A percentile compares a stretch with the other conserved stretches of the same genome.
Conservation (phyloP, 2,329 filamentous ascomycete genomes). For the Davidsoniella eucalypti region DNA sequence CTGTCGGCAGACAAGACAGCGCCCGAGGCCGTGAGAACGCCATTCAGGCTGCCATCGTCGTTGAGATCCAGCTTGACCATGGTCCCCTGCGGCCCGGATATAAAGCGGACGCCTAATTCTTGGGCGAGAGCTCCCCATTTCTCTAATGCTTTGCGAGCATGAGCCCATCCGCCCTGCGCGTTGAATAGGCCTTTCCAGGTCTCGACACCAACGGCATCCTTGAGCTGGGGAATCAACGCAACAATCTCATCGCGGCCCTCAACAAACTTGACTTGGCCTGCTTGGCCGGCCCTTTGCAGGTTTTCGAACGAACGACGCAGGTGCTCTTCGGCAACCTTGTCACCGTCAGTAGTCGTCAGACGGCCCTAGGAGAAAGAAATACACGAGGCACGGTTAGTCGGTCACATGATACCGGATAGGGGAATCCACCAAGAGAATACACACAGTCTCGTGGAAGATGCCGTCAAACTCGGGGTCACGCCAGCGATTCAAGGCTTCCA, state of each 20-base stretch:
- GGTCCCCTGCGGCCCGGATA: conserved; percentile 19
- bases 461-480: conserved; percentile 11
- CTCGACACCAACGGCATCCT: neutral
- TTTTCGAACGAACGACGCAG: conserved; percentile 13
- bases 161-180: conserved; percentile 20
- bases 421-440: neutral
- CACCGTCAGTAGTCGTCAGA: conserved; percentile 12
- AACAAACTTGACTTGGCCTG: conserved; percentile 12
- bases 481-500: conserved; percentile 14
- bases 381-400: neutral
- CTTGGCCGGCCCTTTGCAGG: conserved; percentile 17
- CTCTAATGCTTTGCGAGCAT: conserved; percentile 15
- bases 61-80: conserved; percentile 16
- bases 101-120: conserved; percentile 18
- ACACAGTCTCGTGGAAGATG: conserved; percentile 13
- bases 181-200: conserved; percentile 15
- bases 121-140: conserved; percentile 13
- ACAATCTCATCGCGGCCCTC: neutral
- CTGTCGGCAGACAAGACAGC: conserved; percentile 36
- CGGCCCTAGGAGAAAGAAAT: conserved; percentile 6
- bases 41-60: conserved; percentile 12
- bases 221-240: neutral
- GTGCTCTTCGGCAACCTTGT: conserved; percentile 8
- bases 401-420: too few relatives aligned
- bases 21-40: conserved; percentile 20